Percentiles rank a stretch among this genome's conserved stretches.
These are phyloP conservation scores for Penicillium glabrum DNA, from an alignment of 2,329 filamentous ascomycete species.

Conservation along the genomic window DNA sequence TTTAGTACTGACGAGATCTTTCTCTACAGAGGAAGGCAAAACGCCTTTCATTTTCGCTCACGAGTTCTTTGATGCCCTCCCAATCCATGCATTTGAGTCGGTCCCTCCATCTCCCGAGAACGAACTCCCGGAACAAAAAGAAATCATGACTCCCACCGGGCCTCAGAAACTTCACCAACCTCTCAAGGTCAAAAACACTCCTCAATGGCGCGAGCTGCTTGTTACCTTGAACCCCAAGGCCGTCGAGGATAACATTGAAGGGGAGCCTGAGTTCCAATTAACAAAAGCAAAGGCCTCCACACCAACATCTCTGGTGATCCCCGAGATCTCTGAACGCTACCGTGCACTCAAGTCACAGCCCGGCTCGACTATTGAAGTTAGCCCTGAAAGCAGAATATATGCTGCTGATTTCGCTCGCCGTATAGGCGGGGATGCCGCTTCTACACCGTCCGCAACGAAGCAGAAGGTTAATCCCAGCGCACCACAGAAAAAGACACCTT, in stretches of 20 bases:
- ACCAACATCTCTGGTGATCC: conserved; percentile 80
- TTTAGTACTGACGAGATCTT: neutral
- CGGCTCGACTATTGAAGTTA: conserved; percentile 80
- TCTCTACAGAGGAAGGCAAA: conserved; percentile 58
- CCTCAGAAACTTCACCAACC: conserved; percentile 47
- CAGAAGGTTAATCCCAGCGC: conserved; percentile 24
- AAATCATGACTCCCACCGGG: conserved; percentile 51
- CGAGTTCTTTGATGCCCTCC: conserved; percentile 97
- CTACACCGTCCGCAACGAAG: conserved; percentile 33
- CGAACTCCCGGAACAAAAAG: conserved; percentile 37
- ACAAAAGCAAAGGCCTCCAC: conserved; percentile 73
- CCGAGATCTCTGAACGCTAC: conserved; percentile 78
- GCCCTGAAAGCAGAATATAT: conserved; percentile 80
- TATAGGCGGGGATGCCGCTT: conserved; percentile 67
- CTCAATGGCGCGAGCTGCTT: conserved; percentile 81
- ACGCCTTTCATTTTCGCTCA: conserved; percentile 94
- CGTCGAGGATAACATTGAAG: conserved; percentile 48
- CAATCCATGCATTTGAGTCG: conserved; percentile 91
- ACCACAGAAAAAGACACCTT: conserved; percentile 60
- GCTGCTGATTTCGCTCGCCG: conserved; percentile 76
- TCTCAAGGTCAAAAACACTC: conserved; percentile 40
- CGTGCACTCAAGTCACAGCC: conserved; percentile 66
- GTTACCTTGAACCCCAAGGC: conserved; percentile 66
- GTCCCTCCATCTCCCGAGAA: conserved; percentile 53
- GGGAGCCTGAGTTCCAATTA: conserved; percentile 81